Evolutionary conservation across 2,329 filamentous ascomycete genomes (phyloP), one percentile per base, ranked within the genome.

Genomic region (Xylariomycetidae sp.): DNA sequence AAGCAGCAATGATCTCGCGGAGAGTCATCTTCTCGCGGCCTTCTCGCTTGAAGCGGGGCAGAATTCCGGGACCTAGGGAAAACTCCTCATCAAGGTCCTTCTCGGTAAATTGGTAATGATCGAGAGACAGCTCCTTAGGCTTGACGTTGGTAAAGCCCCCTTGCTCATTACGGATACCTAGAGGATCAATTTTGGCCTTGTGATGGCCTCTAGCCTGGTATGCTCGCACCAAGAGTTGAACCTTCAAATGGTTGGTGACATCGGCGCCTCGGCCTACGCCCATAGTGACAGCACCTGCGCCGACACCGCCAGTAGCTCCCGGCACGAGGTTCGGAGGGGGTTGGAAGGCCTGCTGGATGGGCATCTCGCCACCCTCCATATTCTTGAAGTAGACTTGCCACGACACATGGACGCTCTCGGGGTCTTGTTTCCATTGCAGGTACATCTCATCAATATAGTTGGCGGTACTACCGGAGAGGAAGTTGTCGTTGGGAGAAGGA

Each of bases 391-490:
- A 98, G 59, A 94, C 82, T 70, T 95, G 90, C 92, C 92, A 98
- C 62, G 92, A 98, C 54, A 95, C 76, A 66, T 98, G 92, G 39
- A 98, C 92, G 58, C 87, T 95, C 54, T 80, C 77, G 33, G 92
- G 89, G 54, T 98, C 88, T 46, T 85, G 74, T 68, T 90, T 95
- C 92, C 92, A 98, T 61, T 89, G 82, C 70, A 96, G 72, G 67
- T 98, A 98, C 92, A 98, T 98, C 72, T 96, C 92, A 64, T 98
- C 92, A 61, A 98, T 88, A 70, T 98, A 98, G 71, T 94, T 96
- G 66, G 92, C 92, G 41, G 90, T 92, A 72, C 87, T 97, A 49
- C 92, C 92, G 45, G 88, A 87, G 42, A 98, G 77, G 74, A 98
- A 98, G 68, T 82, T 94, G 67, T 98, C 92, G 64, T 85, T 95